Conservation (phyloP, 2,329 filamentous ascomycete species). For the Hymenoscyphus salicellus region DNA sequence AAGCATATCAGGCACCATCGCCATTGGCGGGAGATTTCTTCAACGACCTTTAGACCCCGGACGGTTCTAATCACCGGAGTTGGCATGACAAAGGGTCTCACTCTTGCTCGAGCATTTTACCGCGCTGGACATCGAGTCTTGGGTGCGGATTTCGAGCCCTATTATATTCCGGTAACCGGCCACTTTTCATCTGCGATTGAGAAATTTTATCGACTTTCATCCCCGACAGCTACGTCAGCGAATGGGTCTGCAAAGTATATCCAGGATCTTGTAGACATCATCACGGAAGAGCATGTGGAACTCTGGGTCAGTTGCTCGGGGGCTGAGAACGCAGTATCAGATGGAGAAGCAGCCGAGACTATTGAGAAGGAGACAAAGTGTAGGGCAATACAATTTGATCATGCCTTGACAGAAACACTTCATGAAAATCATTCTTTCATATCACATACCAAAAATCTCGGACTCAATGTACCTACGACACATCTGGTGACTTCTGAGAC, state of each 20-base stretch:
- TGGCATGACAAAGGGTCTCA: slow-evolving; percentile 67
- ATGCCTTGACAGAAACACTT: slow-evolving; percentile 53
- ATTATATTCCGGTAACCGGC: slow-evolving; percentile 23
- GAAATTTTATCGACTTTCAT: slow-evolving; percentile 16
- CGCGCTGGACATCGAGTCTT: slow-evolving; percentile 65
- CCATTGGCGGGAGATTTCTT: slow-evolving; percentile 25
- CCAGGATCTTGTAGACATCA: slow-evolving; percentile 7
- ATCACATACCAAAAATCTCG: slow-evolving; percentile 51
- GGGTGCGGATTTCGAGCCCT: slow-evolving; percentile 60
- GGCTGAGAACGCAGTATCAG: slow-evolving; percentile 63
- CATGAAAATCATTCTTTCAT: slow-evolving; percentile 67
- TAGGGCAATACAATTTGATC: slow-evolving; percentile 61
- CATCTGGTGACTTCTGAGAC: slow-evolving; percentile 51
- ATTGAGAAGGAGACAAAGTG: slow-evolving; percentile 58
- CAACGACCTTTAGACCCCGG: slow-evolving; percentile 25
- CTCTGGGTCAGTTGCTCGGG: slow-evolving; percentile 57
- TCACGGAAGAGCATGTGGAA: slow-evolving; percentile 9
- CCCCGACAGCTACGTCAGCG: background rate
- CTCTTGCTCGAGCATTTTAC: slow-evolving; percentile 63
- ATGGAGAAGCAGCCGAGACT: slow-evolving; percentile 61
- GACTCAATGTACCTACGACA: slow-evolving; percentile 52
- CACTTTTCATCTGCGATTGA: slow-evolving; percentile 25
- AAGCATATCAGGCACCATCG: slow-evolving; percentile 15
- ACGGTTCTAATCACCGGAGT: slow-evolving; percentile 72
- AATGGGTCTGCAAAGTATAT: slow-evolving; percentile 10